phyloP scores from a whole-genome alignment of 331 rosid genomes.

The Pyrus hybrid region DNA sequence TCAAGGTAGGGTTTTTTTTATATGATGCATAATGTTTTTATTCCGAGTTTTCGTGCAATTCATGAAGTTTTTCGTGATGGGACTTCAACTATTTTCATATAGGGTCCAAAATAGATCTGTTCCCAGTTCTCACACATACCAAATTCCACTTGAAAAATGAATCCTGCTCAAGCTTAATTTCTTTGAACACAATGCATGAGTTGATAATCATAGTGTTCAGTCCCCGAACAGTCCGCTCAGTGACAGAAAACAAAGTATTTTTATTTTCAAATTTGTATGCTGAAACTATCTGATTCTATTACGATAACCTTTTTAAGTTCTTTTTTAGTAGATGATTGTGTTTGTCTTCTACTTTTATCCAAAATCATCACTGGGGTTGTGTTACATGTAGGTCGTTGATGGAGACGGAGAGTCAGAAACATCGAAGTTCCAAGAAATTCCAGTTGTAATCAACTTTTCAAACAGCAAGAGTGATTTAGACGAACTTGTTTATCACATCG shows the following conservation, averaged over 20 bases:
- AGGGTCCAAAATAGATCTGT: background rate
- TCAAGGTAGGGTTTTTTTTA: conserved; percentile 31
- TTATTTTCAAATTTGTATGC: background rate
- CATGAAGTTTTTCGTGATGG: background rate
- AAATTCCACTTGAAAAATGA: background rate
- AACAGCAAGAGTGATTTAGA: conserved; percentile 23
- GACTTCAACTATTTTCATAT: background rate
- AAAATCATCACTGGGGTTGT: conserved; percentile 1
- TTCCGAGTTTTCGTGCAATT: background rate
- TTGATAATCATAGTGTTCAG: background rate
- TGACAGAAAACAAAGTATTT: background rate
- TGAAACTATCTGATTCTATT: background rate
- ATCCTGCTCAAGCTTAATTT: background rate
- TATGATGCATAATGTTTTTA: background rate
- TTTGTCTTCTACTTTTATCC: background rate
- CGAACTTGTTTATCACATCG: conserved; percentile 64
- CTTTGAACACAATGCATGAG: background rate
- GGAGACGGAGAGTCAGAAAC: conserved; percentile 28
- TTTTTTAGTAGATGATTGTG: background rate
- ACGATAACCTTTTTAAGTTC: background rate
- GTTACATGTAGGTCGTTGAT: conserved; percentile 47
- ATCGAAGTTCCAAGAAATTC: conserved; percentile 20
- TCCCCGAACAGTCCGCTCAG: background rate
- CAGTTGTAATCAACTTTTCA: conserved; percentile 14
- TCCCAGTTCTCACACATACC: background rate